Evolutionary conservation across 1,139 yeast species (phyloP).

Genomic region (Blastobotrys elegans): DNA sequence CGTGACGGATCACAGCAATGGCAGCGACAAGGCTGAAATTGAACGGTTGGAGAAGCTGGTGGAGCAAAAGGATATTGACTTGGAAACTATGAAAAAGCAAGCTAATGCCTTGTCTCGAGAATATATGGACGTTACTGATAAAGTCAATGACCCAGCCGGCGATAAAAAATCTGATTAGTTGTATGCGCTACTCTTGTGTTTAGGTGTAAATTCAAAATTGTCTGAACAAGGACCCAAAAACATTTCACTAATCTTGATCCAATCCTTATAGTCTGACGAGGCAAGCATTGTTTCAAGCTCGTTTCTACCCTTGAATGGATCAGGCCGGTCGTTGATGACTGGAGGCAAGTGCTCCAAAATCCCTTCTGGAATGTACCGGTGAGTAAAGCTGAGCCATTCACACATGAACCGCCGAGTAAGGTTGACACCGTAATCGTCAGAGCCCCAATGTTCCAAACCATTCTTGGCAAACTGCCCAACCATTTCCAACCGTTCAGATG

Average conservation of each 20-base stretch:
- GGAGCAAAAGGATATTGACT: constrained; percentile 56
- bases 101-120: constrained; percentile 63
- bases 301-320: constrained; percentile 89
- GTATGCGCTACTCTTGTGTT: constrained; percentile 85
- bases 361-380: constrained; percentile 91
- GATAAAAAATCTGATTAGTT: constrained; percentile 32
- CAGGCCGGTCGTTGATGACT: constrained; percentile 87
- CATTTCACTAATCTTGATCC: constrained; percentile 97
- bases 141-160: constrained; percentile 30
- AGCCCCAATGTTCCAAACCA: constrained; percentile 97
- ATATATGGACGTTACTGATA: constrained; percentile 47
- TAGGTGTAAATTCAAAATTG: constrained; percentile 76
- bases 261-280: constrained; percentile 77
- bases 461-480: constrained; percentile 62
- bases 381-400: constrained; percentile 90
- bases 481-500: constrained; percentile 81
- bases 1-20: constrained; percentile 17
- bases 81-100: constrained; percentile 65
- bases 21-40: constrained; percentile 35
- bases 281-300: constrained; percentile 89
- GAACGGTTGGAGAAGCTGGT: constrained; percentile 50
- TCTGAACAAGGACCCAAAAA: constrained; percentile 82
- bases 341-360: constrained; percentile 86
- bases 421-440: constrained; percentile 90
- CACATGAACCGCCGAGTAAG: constrained; percentile 87